These are phyloP conservation scores for Monosporascus sp. DNA, from an alignment of 2,329 filamentous ascomycete species.

Conservation along the genomic window DNA sequence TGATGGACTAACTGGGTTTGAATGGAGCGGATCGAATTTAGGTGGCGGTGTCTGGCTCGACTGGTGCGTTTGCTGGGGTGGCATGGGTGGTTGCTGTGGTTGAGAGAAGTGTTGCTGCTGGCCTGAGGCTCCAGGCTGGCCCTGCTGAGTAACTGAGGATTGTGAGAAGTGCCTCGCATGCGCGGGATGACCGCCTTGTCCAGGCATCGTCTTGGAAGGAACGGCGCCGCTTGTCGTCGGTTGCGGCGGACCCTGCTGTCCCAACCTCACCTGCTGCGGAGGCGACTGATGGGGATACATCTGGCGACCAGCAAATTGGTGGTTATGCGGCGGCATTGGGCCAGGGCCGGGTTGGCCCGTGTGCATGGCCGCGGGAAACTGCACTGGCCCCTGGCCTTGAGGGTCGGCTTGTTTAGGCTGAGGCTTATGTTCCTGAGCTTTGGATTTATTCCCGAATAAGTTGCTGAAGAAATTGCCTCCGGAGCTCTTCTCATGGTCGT, in stretches of 20 bases:
- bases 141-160: constrained; percentile 8
- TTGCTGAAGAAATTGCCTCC: constrained; percentile 20
- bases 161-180: neutral
- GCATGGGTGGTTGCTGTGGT: constrained; percentile 9
- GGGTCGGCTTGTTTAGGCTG: constrained; percentile 12
- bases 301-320: constrained; percentile 19
- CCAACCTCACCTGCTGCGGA: constrained; percentile 8
- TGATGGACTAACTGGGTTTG: neutral
- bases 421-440: constrained; percentile 18
- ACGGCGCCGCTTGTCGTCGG: neutral
- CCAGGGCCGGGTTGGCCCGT: constrained; percentile 16
- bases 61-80: constrained; percentile 16
- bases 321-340: constrained; percentile 18
- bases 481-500: constrained; percentile 18
- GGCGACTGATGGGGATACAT: constrained; percentile 19
- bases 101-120: constrained; percentile 2
- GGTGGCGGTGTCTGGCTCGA: constrained; percentile 1
- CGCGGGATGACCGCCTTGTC: neutral
- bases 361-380: constrained; percentile 10
- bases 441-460: constrained; percentile 19
- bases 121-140: constrained; percentile 1
- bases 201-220: neutral
- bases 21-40: neutral
- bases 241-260: constrained; percentile 3
- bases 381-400: constrained; percentile 11